Evolutionary conservation across 2,329 filamentous ascomycete species (phyloP).

Genomic region (Stagonosporopsis rhizophila): DNA sequence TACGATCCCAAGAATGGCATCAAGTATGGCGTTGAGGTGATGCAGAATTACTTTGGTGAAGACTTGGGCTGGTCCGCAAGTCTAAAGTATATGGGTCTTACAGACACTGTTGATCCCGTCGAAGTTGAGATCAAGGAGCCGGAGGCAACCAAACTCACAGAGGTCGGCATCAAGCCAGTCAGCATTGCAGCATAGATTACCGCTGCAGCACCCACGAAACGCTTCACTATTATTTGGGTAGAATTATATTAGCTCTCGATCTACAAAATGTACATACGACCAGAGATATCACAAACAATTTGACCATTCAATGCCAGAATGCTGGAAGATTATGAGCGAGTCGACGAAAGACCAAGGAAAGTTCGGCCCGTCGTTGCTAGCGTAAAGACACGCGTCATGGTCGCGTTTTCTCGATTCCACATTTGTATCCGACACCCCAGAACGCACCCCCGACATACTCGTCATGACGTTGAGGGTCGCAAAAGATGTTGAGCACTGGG

Average conservation of each 20-base stretch:
- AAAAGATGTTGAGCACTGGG: background rate
- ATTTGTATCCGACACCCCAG: background rate
- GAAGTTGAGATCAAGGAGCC: slow-evolving; percentile 23
- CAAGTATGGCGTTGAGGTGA: slow-evolving; percentile 66
- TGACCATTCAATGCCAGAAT: too few species aligned
- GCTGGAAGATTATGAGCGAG: too few species aligned
- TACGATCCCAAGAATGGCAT: slow-evolving; percentile 66
- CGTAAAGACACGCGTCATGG: background rate
- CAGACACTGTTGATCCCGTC: slow-evolving; percentile 41
- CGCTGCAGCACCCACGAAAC: background rate
- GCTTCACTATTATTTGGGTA: background rate
- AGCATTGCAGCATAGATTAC: slow-evolving; percentile 29
- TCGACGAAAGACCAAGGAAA: background rate
- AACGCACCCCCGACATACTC: background rate
- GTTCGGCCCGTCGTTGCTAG: background rate
- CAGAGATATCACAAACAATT: too few species aligned
- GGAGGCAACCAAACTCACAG: slow-evolving; percentile 32
- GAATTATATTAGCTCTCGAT: background rate
- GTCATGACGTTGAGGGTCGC: background rate
- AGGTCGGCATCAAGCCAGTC: slow-evolving; percentile 42
- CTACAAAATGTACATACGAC: background rate
- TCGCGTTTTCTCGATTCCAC: background rate
- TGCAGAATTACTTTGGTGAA: slow-evolving; percentile 69
- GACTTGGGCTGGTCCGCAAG: slow-evolving; percentile 64
- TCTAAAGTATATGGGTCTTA: slow-evolving; percentile 43